Conservation (phyloP, 1,284 basidiomycete species). For the Microbotryum scabiosae region DNA sequence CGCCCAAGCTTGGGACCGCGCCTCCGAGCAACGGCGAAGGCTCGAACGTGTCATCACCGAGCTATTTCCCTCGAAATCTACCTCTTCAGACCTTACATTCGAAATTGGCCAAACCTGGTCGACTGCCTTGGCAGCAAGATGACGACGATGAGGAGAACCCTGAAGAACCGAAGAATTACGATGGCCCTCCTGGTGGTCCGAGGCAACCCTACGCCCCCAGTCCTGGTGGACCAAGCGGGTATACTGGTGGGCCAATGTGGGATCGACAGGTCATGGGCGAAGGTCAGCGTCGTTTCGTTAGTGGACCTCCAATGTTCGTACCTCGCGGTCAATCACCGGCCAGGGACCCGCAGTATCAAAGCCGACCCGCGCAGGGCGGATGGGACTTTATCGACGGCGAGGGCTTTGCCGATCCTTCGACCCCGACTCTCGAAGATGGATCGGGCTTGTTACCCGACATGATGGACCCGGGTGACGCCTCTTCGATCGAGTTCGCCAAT, state of each 20-base stretch:
- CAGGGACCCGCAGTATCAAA: no score
- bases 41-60: slow-evolving; percentile 20
- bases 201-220: no score
- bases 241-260: slow-evolving; percentile 1
- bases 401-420: background rate
- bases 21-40: background rate
- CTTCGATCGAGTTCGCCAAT: slow-evolving; percentile 30
- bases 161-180: no score
- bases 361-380: no score
- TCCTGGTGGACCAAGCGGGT: no score
- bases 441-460: slow-evolving; percentile 1
- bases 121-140: no score
- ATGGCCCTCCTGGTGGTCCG: no score
- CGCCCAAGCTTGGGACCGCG: slow-evolving; percentile 21
- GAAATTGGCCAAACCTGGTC: no score
- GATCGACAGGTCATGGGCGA: background rate
- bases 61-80: slow-evolving; percentile 25
- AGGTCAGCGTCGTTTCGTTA: background rate
- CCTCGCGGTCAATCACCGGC: no score
- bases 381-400: background rate
- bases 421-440: background rate
- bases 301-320: no score
- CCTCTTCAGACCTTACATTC: no score
- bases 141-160: no score
- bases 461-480: slow-evolving; percentile 15